phyloP scores from a whole-genome alignment of 2,329 filamentous ascomycete species.

The Fusarium nanum region DNA sequence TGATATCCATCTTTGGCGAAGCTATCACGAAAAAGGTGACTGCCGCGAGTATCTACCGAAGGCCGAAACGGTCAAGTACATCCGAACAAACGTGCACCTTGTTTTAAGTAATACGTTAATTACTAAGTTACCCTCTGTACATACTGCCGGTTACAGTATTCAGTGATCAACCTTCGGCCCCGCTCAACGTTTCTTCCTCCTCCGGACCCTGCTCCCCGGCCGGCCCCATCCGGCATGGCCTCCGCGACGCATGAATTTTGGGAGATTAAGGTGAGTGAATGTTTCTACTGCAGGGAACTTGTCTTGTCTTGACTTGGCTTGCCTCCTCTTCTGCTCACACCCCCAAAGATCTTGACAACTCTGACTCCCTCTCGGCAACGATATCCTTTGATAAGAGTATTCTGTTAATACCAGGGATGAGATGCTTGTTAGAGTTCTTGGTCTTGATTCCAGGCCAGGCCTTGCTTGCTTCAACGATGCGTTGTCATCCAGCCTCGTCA shows the following conservation, averaged over 20 bases:
- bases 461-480: constrained; percentile 25
- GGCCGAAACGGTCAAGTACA: neutral
- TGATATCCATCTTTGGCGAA: constrained; percentile 1
- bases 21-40: constrained; percentile 8
- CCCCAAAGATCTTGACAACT: constrained; percentile 23
- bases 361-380: constrained; percentile 8
- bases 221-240: constrained; percentile 36
- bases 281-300: constrained; percentile 14
- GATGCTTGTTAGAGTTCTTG: constrained; percentile 19
- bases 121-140: neutral
- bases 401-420: constrained; percentile 19
- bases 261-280: constrained; percentile 39
- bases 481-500: constrained; percentile 35
- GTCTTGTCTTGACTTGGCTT: neutral
- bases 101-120: neutral
- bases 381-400: constrained; percentile 12
- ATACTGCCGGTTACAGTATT: neutral
- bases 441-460: constrained; percentile 12
- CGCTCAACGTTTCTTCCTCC: constrained; percentile 14
- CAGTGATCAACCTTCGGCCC: constrained; percentile 13
- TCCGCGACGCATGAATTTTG: constrained; percentile 44
- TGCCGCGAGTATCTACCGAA: constrained; percentile 29
- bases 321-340: constrained; percentile 5
- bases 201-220: constrained; percentile 34
- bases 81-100: constrained; percentile 10